Percentiles rank a stretch among this genome's conserved stretches.
Conservation (phyloP, 2,329 filamentous ascomycete genomes). For the Epichloe glyceriae region DNA sequence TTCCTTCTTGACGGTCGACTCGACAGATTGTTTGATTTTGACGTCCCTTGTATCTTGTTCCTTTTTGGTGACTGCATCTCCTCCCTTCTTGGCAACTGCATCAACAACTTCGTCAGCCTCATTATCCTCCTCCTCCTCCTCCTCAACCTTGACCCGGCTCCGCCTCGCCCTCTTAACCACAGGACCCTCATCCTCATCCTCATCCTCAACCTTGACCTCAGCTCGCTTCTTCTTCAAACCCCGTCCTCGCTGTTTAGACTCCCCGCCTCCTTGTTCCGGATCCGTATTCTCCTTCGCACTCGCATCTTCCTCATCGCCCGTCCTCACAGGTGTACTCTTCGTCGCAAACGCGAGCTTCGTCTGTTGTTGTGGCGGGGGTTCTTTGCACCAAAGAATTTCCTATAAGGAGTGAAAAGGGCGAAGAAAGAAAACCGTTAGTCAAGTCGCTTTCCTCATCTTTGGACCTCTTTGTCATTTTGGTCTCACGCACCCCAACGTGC, state of each 20-base stretch:
- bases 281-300: slow-evolving; percentile 26
- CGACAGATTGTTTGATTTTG: background rate
- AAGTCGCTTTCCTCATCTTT: too few species aligned
- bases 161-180: slow-evolving; percentile 44
- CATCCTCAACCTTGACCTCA: slow-evolving; percentile 19
- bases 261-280: slow-evolving; percentile 23
- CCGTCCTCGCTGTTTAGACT: slow-evolving; percentile 33
- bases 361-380: slow-evolving; percentile 51
- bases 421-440: background rate
- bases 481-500: slow-evolving; percentile 53
- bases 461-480: background rate
- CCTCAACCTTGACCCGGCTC: slow-evolving; percentile 33
- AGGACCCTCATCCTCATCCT: slow-evolving; percentile 47
- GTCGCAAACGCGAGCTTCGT: slow-evolving; percentile 66
- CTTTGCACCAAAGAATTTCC: slow-evolving; percentile 70
- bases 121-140: slow-evolving; percentile 24
- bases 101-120: background rate
- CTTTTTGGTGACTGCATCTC: background rate
- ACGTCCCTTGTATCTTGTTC: slow-evolving; percentile 8
- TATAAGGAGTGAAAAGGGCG: slow-evolving; percentile 23
- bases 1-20: slow-evolving; percentile 6
- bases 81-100: background rate
- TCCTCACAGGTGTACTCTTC: slow-evolving; percentile 27
- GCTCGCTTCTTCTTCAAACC: slow-evolving; percentile 7
- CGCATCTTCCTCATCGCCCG: slow-evolving; percentile 14